Conservation (phyloP, 1,284 basidiomycete genomes). For the Pascua guehoae region DNA sequence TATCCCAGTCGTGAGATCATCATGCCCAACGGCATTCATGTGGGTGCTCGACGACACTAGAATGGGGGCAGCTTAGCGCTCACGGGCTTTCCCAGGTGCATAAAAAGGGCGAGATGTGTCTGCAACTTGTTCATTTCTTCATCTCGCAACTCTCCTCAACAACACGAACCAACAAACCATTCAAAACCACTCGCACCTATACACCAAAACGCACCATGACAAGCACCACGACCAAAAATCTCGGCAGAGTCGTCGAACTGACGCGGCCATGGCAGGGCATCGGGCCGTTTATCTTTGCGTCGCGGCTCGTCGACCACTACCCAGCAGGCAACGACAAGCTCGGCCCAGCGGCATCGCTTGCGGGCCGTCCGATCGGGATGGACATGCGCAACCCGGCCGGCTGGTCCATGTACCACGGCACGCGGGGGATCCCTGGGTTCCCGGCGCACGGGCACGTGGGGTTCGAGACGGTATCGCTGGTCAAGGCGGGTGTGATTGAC, state of each 20-base stretch:
- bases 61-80: no score
- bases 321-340: slow-evolving; percentile 8
- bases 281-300: slow-evolving; percentile 11
- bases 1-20: no score
- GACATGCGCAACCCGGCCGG: slow-evolving; percentile 14
- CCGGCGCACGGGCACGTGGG: slow-evolving; percentile 16
- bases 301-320: slow-evolving; percentile 13
- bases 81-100: no score
- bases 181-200: background rate
- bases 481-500: slow-evolving; percentile 13
- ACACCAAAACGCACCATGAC: background rate
- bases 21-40: no score
- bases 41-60: no score
- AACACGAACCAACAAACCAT: no score
- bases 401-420: slow-evolving; percentile 17
- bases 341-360: slow-evolving; percentile 5
- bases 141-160: background rate
- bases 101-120: no score
- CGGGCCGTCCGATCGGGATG: slow-evolving; percentile 13
- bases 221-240: background rate
- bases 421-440: slow-evolving; percentile 9
- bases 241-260: slow-evolving; percentile 9
- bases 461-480: slow-evolving; percentile 15
- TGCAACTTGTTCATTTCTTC: no score
- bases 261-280: slow-evolving; percentile 9